Percentiles rank a stretch among this genome's conserved stretches.
These are phyloP conservation scores for Sphaerosporella brunnea DNA, from an alignment of 495 filamentous ascomycete species.

Conservation along the genomic window DNA sequence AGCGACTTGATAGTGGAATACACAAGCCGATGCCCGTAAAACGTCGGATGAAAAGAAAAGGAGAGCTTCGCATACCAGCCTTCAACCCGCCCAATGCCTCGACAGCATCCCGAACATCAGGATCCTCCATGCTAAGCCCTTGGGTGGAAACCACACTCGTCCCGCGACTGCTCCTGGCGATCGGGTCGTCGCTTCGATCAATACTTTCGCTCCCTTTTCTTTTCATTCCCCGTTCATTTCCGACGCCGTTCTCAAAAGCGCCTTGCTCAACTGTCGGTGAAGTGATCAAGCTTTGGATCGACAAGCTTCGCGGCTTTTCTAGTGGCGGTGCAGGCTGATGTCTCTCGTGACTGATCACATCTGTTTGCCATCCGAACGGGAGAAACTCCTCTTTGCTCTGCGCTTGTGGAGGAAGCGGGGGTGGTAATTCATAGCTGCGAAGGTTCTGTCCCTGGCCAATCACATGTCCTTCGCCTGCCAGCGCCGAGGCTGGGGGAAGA, in stretches of 20 bases:
- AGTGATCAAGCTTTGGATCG: constrained; percentile 26
- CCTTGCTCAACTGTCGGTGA: constrained; percentile 25
- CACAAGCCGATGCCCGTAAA: neutral
- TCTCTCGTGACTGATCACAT: neutral
- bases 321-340: neutral
- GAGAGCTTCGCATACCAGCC: constrained; percentile 41
- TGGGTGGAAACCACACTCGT: constrained; percentile 32
- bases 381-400: neutral
- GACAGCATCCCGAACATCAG: constrained; percentile 61
- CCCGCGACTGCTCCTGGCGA: constrained; percentile 24
- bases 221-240: constrained; percentile 17
- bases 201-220: constrained; percentile 23
- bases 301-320: constrained; percentile 14
- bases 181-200: constrained; percentile 19
- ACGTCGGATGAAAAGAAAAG: constrained; percentile 11
- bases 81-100: constrained; percentile 72
- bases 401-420: neutral
- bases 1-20: too few relatives aligned
- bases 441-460: constrained; percentile 11
- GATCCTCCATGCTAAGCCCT: constrained; percentile 57
- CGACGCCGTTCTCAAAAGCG: constrained; percentile 14
- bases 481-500: constrained; percentile 4
- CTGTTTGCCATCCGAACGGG: constrained; percentile 1
- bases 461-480: constrained; percentile 7
- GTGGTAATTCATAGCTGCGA: neutral